phyloP scores from a whole-genome alignment of 768 basidiomycete species.

The Panaeolus papilionaceus region DNA sequence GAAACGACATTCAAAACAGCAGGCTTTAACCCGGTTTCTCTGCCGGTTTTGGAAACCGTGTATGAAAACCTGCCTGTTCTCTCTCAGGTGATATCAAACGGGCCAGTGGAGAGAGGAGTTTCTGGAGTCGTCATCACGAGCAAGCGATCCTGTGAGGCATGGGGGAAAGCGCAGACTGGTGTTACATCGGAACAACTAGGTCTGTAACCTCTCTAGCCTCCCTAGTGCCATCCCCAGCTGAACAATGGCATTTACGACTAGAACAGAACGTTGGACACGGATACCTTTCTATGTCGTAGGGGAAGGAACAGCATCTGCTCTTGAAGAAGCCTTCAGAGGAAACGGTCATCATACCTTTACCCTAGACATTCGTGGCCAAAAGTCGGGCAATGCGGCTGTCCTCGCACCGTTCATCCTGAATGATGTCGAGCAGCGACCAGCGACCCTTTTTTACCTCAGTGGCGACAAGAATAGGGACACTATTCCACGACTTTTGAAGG shows the following conservation, averaged over 20 bases:
- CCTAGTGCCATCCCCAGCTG: constrained; percentile 29
- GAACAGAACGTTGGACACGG: constrained; percentile 49
- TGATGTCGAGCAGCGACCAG: constrained; percentile 30
- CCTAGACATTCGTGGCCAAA: constrained; percentile 46
- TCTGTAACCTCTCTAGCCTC: constrained; percentile 18
- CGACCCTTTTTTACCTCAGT: constrained; percentile 72
- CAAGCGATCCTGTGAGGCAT: constrained; percentile 77
- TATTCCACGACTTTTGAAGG: constrained; percentile 54
- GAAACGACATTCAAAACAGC: constrained; percentile 51
- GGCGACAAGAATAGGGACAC: constrained; percentile 89
- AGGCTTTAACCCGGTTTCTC: constrained; percentile 61
- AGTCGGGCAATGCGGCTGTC: constrained; percentile 71
- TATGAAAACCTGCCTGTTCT: constrained; percentile 57
- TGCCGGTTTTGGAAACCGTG: constrained; percentile 76
- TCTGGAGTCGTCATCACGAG: constrained; percentile 82
- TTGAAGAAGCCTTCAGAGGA: constrained; percentile 39
- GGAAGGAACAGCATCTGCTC: constrained; percentile 58
- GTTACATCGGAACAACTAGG: constrained; percentile 19
- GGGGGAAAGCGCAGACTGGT: constrained; percentile 49
- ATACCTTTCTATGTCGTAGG: constrained; percentile 86
- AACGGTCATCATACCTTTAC: constrained; percentile 20
- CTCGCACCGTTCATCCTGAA: constrained; percentile 69
- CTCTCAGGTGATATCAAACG: constrained; percentile 43
- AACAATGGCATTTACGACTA: not conserved
- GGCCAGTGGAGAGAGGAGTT: constrained; percentile 40